Evolutionary conservation across 176 grass and related monocot species (phyloP).

Genomic region (Carex pumila): DNA sequence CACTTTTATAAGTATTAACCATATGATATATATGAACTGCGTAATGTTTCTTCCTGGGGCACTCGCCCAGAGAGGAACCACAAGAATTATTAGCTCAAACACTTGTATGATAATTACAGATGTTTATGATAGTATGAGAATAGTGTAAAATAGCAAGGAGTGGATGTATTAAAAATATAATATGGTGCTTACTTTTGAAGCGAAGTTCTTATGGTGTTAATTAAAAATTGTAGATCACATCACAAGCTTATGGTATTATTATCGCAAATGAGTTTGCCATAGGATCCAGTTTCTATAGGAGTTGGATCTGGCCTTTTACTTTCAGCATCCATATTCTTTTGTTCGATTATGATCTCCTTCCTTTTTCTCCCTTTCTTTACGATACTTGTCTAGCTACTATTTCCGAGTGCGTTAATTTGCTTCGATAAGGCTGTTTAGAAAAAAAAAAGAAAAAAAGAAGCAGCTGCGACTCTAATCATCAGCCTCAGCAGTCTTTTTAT

Average conservation of each 20-base stretch:
- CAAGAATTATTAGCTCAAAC: constrained; percentile 14
- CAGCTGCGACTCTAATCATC: too few species aligned
- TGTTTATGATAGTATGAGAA: constrained; percentile 20
- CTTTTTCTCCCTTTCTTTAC: too few species aligned
- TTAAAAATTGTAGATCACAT: background rate
- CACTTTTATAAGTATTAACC: background rate
- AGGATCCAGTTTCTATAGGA: background rate
- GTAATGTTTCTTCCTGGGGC: constrained; percentile 11
- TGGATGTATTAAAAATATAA: background rate
- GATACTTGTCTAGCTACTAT: too few species aligned
- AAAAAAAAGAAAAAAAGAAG: too few species aligned
- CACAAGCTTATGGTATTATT: background rate
- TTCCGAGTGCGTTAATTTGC: too few species aligned
- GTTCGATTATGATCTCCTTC: too few species aligned
- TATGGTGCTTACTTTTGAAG: constrained; percentile 1
- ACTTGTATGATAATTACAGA: constrained; percentile 26
- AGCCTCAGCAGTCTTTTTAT: too few species aligned
- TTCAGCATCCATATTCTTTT: background rate
- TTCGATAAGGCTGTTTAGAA: too few species aligned
- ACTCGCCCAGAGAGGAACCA: background rate
- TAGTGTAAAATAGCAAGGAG: constrained; percentile 16
- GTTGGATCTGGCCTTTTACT: background rate
- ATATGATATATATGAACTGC: constrained; percentile 12
- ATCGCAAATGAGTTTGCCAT: background rate
- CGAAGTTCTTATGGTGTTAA: background rate